Base-by-base conservation (phyloP, 768 basidiomycete species). In the Mycena galopus region DNA sequence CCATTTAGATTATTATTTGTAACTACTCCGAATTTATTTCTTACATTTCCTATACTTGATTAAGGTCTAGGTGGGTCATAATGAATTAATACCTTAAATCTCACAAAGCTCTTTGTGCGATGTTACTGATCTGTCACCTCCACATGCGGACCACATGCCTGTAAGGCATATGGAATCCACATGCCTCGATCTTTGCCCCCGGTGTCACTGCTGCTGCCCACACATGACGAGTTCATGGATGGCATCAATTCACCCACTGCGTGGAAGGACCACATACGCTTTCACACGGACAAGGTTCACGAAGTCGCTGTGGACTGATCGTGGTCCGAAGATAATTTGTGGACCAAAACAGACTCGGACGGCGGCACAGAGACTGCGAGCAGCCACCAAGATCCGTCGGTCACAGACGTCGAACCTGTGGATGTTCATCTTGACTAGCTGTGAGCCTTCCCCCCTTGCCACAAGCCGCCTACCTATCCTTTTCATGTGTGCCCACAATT, bases 221-320 rank as follows among this genome's bases (percentile, higher is more conserved):
- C n/a, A n/a, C n/a, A n/a, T n/a, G n/a, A 32, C 61, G 39, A 57
- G 16, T 61, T 58, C 9, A 4, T 33, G 21, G 68, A 67, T 5
- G 47, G 19, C 7, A 17, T 63, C n/a, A n/a, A n/a, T 33, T 66
- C 62, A 3, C 69, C 62, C 23, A 27, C 30, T 3, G 27, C 42
- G 47, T 17, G 17, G 7, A 66, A 69, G 30, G 67, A 66, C 42
- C 5, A 57, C 0, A 30, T 58, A 37, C 58, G 65, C n/a, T 32
- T 67, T 17, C 11, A 14, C 37, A 79, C 77, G 8, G 85, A 84
- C 33, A 81, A 80, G 42, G 86, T 90, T 7, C 86, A 91, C 76
- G 88, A 90, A 81, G 85, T 91, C 53, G 85, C 91, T 59, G 90
- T 91, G 23, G 90, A 91, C 73, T 84, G 88, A 63, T 84, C 85